Conservation (phyloP, 179 eudicot genomes). For the Drosera spatulata region DNA sequence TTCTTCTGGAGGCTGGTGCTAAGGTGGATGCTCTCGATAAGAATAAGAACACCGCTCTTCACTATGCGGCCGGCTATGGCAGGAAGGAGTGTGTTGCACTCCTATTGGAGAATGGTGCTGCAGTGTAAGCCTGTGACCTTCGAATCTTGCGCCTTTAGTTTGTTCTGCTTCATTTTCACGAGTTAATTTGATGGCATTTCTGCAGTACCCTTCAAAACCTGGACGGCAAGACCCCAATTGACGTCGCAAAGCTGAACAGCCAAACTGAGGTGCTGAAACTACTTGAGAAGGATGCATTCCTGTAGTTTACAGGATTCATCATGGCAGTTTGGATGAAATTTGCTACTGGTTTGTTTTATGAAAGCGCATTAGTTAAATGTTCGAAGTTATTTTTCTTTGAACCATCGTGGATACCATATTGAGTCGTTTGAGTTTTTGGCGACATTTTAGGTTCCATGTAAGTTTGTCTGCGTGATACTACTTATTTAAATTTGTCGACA, state of each 20-base stretch:
- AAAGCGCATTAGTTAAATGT: too few species aligned
- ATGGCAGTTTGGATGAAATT: not conserved
- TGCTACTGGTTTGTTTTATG: not conserved
- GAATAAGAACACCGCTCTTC: slow-evolving; percentile 97
- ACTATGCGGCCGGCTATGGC: slow-evolving; percentile 98
- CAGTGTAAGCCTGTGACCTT: slow-evolving; percentile 56
- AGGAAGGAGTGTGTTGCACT: slow-evolving; percentile 98
- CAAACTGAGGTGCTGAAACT: slow-evolving; percentile 81
- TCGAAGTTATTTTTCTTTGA: too few species aligned
- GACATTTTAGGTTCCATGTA: too few species aligned
- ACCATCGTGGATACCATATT: too few species aligned
- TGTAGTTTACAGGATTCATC: slow-evolving; percentile 17
- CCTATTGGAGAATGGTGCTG: slow-evolving; percentile 84
- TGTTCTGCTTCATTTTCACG: not conserved
- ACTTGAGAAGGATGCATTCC: slow-evolving; percentile 94
- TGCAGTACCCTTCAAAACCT: slow-evolving; percentile 90
- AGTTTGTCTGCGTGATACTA: too few species aligned
- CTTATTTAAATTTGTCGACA: too few species aligned
- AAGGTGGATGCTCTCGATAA: slow-evolving; percentile 92
- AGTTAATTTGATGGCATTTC: not conserved
- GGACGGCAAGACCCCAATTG: slow-evolving; percentile 95
- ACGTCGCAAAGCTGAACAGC: slow-evolving; percentile 92
- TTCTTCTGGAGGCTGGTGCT: slow-evolving; percentile 93
- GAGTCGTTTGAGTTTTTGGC: too few species aligned
- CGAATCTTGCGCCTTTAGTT: not conserved